Evolutionary conservation across 1,284 basidiomycete genomes (phyloP), one percentile per base, ranked within the genome.

Genomic region (Austropuccinia psidii): DNA sequence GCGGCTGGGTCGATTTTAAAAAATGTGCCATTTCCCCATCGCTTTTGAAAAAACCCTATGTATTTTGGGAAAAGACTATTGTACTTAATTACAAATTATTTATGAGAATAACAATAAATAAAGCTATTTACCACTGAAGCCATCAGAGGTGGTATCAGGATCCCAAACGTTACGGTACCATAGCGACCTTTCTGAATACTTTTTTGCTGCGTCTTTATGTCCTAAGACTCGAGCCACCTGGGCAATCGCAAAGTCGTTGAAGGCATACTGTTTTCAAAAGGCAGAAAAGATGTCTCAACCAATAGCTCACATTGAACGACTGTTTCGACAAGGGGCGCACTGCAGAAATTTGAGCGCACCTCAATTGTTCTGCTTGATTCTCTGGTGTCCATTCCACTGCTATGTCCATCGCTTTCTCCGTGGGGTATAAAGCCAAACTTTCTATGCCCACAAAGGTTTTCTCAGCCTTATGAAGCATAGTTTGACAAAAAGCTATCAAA

Each of bases 131-230:
- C 82, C 77, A 83, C 83, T 21, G 80, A 80, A 77, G 82, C 85
- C 85, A 76, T 87, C 85, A 75, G 84, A 86, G 35, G 79, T 81
- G 1, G 86, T 83, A 37, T 78, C 81, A 4, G 83, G 81, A 76
- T 87, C 84, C 85, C 86, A 87, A 39, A 87, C 83, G 76, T 86
- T 86, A 33, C 83, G 80, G 77, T 83, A 76, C 75, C 86, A 85
- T 79, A 86, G 79, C 47, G 85, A 87, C 8, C 84, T 82, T 58
- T 85, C 85, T 0, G 82, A 81, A 76, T 85, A 87, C 75, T 78
- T 54, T 4, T n/a, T 15, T 15, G 52, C 52, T 21, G 21, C 52
- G 6, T n/a, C 5, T 2, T 6, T 19, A 27, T 29, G 52, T 4
- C 27, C 27, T 15, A 54, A 29, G 31, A 29, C 15, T 29, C 27